Conservation (phyloP, 2,329 filamentous ascomycete genomes). For the Stagonosporopsis chrysanthemi region DNA sequence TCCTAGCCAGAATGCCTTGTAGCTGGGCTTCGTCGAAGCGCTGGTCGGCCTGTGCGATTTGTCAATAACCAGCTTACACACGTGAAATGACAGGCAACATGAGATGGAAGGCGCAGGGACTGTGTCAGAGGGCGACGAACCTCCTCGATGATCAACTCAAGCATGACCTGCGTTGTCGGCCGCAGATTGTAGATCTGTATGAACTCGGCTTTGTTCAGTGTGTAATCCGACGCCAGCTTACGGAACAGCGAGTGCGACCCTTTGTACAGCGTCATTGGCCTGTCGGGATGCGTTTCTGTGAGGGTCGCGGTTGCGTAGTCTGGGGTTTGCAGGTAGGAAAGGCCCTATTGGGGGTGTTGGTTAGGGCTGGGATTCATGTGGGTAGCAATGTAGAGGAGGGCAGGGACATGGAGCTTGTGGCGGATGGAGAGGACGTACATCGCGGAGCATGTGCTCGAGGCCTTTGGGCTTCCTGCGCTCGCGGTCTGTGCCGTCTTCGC, state of each 20-base stretch:
- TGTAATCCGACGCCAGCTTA: slow-evolving; percentile 38
- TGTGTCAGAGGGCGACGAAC: slow-evolving; percentile 20
- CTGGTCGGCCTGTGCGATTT: slow-evolving; percentile 28
- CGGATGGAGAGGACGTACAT: slow-evolving; percentile 58
- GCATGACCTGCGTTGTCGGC: slow-evolving; percentile 39
- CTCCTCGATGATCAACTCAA: slow-evolving; percentile 49
- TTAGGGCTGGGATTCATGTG: not conserved
- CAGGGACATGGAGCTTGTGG: not conserved
- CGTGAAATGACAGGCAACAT: too few relatives aligned
- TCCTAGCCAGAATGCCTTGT: slow-evolving; percentile 36
- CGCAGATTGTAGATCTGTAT: slow-evolving; percentile 49
- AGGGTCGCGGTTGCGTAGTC: slow-evolving; percentile 32
- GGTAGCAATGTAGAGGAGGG: not conserved
- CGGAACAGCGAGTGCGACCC: slow-evolving; percentile 43
- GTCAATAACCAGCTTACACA: too few relatives aligned
- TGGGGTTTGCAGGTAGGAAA: slow-evolving; percentile 54
- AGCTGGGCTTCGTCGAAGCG: slow-evolving; percentile 44
- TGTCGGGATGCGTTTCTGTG: slow-evolving; percentile 27
- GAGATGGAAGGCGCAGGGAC: too few relatives aligned
- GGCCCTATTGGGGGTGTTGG: slow-evolving; percentile 47
- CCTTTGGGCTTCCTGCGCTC: slow-evolving; percentile 56
- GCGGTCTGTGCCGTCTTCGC: slow-evolving; percentile 39
- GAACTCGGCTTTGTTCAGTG: slow-evolving; percentile 49
- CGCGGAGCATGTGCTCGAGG: slow-evolving; percentile 67
- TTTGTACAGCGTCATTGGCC: slow-evolving; percentile 47